phyloP scores from a whole-genome alignment of 371 early-diverging fungal genomes.

The Rhizopus sp. region DNA sequence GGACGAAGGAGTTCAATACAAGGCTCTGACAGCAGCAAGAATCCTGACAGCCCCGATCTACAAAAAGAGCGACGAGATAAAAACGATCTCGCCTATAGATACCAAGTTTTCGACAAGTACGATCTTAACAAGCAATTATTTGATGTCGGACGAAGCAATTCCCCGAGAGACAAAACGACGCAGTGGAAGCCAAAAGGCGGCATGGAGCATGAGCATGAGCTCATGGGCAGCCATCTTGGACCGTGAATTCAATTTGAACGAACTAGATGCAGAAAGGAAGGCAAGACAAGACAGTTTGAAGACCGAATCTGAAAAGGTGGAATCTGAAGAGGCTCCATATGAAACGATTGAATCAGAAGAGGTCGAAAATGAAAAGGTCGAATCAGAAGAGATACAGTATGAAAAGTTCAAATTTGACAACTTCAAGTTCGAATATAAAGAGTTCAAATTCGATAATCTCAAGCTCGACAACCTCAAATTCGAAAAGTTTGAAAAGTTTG shows the following conservation, averaged over 20 bases:
- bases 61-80: background rate
- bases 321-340: background rate
- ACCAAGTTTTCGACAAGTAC: background rate
- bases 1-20: conserved; percentile 15
- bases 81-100: background rate
- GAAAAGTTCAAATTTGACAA: background rate
- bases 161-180: conserved; percentile 17
- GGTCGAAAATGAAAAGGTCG: background rate
- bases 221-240: conserved; percentile 44
- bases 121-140: background rate
- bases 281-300: background rate
- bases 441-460: too few relatives aligned
- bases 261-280: conserved; percentile 21
- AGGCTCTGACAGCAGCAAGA: background rate
- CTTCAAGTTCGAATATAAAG: too few relatives aligned
- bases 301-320: background rate
- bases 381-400: background rate
- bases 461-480: too few relatives aligned
- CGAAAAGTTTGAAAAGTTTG: too few relatives aligned
- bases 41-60: background rate
- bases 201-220: conserved; percentile 44
- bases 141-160: background rate
- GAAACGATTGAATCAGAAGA: background rate
- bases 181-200: conserved; percentile 49
- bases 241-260: conserved; percentile 29